A percentile compares a stretch with the other conserved stretches of the same genome.
These are phyloP conservation scores for Boletus pseudopeckii DNA, from an alignment of 768 basidiomycete species.

Conservation along the genomic window DNA sequence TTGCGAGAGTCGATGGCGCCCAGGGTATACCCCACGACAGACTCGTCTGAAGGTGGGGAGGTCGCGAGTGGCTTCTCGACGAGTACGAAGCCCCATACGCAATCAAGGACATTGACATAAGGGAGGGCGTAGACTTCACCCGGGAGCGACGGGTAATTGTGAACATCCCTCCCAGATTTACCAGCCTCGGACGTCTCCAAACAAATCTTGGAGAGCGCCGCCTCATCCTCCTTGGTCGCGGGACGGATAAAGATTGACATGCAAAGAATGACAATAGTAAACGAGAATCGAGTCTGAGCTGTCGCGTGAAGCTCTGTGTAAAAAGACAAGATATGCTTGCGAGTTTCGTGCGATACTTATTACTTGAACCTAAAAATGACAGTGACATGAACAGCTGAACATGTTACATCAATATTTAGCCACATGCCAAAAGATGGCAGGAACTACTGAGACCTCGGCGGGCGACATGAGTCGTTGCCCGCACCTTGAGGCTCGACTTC, in stretches of 20 bases:
- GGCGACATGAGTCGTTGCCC: neutral
- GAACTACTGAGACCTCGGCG: slow-evolving; percentile 1
- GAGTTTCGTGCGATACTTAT: neutral
- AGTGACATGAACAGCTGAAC: slow-evolving; percentile 6
- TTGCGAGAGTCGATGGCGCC: slow-evolving; percentile 64
- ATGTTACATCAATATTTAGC: slow-evolving; percentile 17
- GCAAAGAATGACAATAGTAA: neutral
- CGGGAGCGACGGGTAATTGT: slow-evolving; percentile 61
- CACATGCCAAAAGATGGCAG: slow-evolving; percentile 3
- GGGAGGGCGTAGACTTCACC: slow-evolving; percentile 75
- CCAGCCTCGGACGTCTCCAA: slow-evolving; percentile 73
- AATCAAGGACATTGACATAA: slow-evolving; percentile 60
- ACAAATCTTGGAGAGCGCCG: slow-evolving; percentile 66
- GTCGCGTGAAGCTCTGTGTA: neutral
- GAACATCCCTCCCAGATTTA: slow-evolving; percentile 56
- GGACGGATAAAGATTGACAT: slow-evolving; percentile 48
- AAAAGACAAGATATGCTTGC: neutral
- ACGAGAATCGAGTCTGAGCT: neutral
- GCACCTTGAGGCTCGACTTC: neutral
- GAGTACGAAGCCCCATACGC: slow-evolving; percentile 72
- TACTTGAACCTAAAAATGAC: neutral
- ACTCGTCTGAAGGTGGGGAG: slow-evolving; percentile 29
- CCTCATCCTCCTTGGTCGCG: slow-evolving; percentile 51
- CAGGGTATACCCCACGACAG: slow-evolving; percentile 68
- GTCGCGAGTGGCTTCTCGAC: slow-evolving; percentile 39